Percentiles rank a stretch among this genome's conserved stretches.
Conservation (phyloP, 768 basidiomycete species). For the Panaeolus papilionaceus region DNA sequence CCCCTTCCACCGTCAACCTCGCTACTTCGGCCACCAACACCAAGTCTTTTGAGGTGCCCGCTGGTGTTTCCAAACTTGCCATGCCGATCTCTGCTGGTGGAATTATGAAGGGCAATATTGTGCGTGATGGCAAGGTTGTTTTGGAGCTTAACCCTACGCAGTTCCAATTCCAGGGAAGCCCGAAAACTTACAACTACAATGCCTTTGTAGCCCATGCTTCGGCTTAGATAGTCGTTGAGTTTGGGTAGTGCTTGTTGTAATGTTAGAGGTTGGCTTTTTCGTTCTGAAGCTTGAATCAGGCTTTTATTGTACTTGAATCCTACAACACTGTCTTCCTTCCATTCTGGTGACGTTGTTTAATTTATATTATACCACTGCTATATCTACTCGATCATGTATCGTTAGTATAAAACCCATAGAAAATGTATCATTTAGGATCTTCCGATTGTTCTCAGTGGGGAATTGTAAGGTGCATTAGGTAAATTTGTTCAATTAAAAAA, state of each 20-base stretch:
- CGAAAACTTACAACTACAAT: conserved; percentile 74
- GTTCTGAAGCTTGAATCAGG: not conserved
- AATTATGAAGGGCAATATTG: conserved; percentile 54
- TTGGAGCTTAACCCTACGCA: conserved; percentile 53
- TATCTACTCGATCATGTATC: not conserved
- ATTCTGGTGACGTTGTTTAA: not conserved
- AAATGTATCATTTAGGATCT: conserved; percentile 12
- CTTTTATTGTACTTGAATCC: not conserved
- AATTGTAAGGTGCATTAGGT: conserved; percentile 9
- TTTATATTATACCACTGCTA: not conserved
- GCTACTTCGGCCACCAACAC: conserved; percentile 50
- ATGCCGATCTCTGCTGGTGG: conserved; percentile 60
- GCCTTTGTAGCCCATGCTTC: conserved; percentile 58
- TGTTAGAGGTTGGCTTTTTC: not conserved
- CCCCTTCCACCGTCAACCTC: conserved; percentile 61
- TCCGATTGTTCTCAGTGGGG: not conserved
- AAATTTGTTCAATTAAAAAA: conserved; percentile 16
- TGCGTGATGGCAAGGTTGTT: conserved; percentile 52
- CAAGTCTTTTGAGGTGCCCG: conserved; percentile 53
- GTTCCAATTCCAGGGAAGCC: conserved; percentile 61
- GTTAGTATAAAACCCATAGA: not conserved
- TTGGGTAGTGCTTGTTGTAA: not conserved
- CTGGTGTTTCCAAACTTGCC: conserved; percentile 69
- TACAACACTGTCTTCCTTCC: not conserved
- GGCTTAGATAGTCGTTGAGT: conserved; percentile 28